Evolutionary conservation across 2,329 filamentous ascomycete genomes (phyloP), one percentile per base, ranked within the genome.

Genomic region (Cryphonectria nitschkei): DNA sequence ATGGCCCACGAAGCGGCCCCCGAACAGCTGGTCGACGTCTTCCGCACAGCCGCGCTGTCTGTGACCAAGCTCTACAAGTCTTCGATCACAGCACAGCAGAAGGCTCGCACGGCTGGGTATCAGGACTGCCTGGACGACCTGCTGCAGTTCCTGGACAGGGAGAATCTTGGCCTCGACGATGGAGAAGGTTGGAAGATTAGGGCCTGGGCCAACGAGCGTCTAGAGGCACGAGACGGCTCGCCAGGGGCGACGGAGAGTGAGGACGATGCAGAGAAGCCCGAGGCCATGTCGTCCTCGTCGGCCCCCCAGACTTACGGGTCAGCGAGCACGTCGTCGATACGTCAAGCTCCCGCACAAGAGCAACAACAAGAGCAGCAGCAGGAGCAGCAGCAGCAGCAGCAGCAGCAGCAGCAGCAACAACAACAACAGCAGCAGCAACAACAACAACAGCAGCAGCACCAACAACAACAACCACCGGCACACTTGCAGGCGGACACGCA

Each of bases 11-110:
- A 85, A 62, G 82, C 84, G 26, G 50, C 66, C 19, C 86, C 88
- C 26, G 89, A 91, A 77, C 86, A 90, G 78, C 89, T 98, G 64
- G 89, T 98, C 70, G 91, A 95, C 76, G 91, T 93, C 71, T 99
- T 99, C 86, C 96, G 94, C 81, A 90, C 92, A 22, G 96, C 96
- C 46, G 96, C 96, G 29, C 86, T 98, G 46, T 97, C 94, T 7
- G 95, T 98, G 69, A 98, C 96, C 64, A 97, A 97, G 78, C 90
- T 99, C 19, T 98, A 98, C 84, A 98, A 97, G 82, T 95, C 91
- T 54, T 95, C 95, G 3, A 92, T 93, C 16, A 86, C 90, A 43
- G 92, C 93, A 65, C 91, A 96, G 79, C 86, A 91, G 65, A 90
- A 91, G 76, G 90, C 94, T 63, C 90, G 93, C 65, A 83, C 88